Conservation (phyloP, 2,329 filamentous ascomycete genomes). For the Penicillium sp. region DNA sequence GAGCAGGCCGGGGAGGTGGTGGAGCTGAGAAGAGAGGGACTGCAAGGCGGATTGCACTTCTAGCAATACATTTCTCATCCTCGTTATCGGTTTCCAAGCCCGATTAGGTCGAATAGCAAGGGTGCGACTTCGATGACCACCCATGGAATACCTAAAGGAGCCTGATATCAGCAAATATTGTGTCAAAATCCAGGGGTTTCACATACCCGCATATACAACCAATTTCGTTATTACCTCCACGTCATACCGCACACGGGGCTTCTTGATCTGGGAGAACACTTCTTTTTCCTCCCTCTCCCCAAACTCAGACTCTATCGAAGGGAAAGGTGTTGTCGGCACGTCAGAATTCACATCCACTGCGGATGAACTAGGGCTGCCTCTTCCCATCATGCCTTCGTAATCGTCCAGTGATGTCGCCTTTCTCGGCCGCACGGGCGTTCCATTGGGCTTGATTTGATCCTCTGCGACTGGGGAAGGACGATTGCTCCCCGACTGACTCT, state of each 20-base stretch:
- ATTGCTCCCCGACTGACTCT: conserved; percentile 53
- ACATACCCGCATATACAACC: conserved; percentile 84
- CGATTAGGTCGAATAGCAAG: conserved; percentile 61
- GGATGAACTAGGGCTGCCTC: conserved; percentile 51
- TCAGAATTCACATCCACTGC: conserved; percentile 32
- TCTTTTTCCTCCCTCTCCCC: conserved; percentile 63
- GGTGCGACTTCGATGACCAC: conserved; percentile 74
- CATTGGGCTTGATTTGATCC: conserved; percentile 21
- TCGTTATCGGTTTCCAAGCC: conserved; percentile 22
- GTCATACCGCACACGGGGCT: conserved; percentile 88
- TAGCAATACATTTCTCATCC: not conserved
- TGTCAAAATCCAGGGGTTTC: not conserved
- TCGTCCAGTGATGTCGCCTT: conserved; percentile 56
- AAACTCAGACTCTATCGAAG: conserved; percentile 32
- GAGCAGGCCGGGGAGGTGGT: not conserved
- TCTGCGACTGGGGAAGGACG: conserved; percentile 27
- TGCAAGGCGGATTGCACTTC: not conserved
- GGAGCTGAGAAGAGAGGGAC: not conserved
- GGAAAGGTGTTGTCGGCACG: conserved; percentile 23
- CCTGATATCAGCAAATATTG: conserved; percentile 4
- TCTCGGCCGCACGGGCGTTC: conserved; percentile 41
- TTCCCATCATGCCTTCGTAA: conserved; percentile 73
- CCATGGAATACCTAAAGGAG: conserved; percentile 69
- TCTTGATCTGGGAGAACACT: conserved; percentile 79
- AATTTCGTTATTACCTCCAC: conserved; percentile 98